Base-by-base conservation (phyloP, 2,329 filamentous ascomycete species). In the Fusarium sp. region DNA sequence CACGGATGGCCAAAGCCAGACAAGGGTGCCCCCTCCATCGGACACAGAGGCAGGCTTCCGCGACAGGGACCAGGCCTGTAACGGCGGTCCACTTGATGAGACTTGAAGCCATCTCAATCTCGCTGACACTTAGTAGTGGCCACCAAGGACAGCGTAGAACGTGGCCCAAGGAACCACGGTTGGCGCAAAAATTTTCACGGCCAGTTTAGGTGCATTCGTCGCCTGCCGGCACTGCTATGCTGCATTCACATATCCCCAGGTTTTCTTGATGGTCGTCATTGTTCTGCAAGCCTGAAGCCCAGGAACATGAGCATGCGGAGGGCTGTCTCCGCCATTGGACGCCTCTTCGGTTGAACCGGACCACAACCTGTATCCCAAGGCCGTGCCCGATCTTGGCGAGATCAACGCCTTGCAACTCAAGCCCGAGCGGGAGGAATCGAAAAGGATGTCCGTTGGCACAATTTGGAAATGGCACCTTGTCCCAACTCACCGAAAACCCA, bases 281-380 rank as follows among this genome's bases (percentile, higher is more conserved):
- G 30, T 36, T 36, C 34, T 36, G 34, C 34, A 36, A 36, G 34
- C 40, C 23, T 27, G 12, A 18, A 23, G 27, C 41, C 36, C 58
- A 37, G 37, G 51, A 43, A 46, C 28, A 39, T n/a, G 30, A 55
- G 16, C 53, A 56, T 44, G 53, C 7, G 43, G 18, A 37, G 30
- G 31, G n/a, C 28, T 30, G 16, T 44, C 44, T 37, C 48, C 36
- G 39, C 54, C 60, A 72, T 73, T 73, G 70, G 70, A 73, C 70
- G 68, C 70, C 69, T 64, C 63, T 18, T 68, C 60, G 63, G 69
- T 57, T 65, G 61, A 48, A 39, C 18, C 52, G 44, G 51, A 60
- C 52, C 40, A 57, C 39, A 58, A 59, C 47, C 47, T 66, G 59
- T 51, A 44, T 55, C 48, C 60, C 65, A 58, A 37, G 53, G 48